Percentiles rank a stretch among this genome's conserved stretches.
phyloP scores from a whole-genome alignment of 179 eudicot genomes.

The Dionaea muscipula region DNA sequence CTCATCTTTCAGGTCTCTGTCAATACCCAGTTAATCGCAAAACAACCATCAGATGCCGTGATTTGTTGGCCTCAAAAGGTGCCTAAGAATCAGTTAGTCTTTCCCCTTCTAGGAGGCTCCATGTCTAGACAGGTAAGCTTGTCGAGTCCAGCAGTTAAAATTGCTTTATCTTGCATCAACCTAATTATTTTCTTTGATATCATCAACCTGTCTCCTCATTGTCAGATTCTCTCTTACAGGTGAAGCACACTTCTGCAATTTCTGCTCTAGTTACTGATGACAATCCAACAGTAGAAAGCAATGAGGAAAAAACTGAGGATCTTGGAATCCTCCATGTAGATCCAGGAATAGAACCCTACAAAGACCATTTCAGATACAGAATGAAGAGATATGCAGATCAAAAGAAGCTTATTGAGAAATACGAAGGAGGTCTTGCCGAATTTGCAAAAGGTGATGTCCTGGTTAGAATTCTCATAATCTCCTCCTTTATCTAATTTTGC shows the following conservation, averaged over 20 bases:
- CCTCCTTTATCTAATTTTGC: background rate
- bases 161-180: background rate
- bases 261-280: constrained; percentile 49
- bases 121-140: constrained; percentile 23
- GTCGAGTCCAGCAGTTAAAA: too few relatives aligned
- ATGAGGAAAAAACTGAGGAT: constrained; percentile 32
- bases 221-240: constrained; percentile 25
- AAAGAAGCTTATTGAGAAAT: constrained; percentile 53
- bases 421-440: constrained; percentile 87
- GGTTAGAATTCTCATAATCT: background rate
- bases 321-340: constrained; percentile 48
- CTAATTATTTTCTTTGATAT: background rate
- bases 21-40: constrained; percentile 11
- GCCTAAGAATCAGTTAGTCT: constrained; percentile 8
- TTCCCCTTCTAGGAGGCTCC: constrained; percentile 13
- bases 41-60: constrained; percentile 19
- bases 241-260: constrained; percentile 22
- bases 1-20: constrained; percentile 25
- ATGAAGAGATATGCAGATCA: constrained; percentile 59
- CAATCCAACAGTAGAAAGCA: constrained; percentile 28
- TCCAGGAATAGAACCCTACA: constrained; percentile 50
- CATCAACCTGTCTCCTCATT: background rate
- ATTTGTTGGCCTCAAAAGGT: constrained; percentile 17
- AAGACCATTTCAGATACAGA: constrained; percentile 65
- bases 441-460: constrained; percentile 61